These are phyloP conservation scores for Alnus rubra DNA, from an alignment of 306 rosid species.

Conservation along the genomic window DNA sequence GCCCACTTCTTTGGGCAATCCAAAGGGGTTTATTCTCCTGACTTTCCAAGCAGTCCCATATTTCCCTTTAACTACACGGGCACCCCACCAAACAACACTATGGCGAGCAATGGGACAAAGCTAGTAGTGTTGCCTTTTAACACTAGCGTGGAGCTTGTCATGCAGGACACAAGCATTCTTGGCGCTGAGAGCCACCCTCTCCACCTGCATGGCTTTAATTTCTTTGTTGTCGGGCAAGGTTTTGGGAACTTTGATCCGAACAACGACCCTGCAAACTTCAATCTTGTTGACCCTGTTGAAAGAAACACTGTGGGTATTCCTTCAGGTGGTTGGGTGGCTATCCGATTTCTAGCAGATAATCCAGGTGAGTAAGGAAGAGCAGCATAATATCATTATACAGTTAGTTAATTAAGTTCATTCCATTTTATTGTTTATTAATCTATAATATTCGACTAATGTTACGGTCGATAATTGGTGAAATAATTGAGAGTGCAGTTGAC, in stretches of 20 bases:
- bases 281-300: slow-evolving; percentile 1
- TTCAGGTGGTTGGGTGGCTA: slow-evolving; percentile 8
- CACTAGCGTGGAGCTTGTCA: slow-evolving; percentile 3
- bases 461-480: no score
- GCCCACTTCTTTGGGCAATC: slow-evolving; percentile 12
- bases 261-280: neutral
- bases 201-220: slow-evolving; percentile 11
- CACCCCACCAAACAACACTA: slow-evolving; percentile 1
- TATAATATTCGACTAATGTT: no score
- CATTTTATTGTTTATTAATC: no score
- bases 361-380: neutral
- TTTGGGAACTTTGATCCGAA: slow-evolving; percentile 3
- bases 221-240: slow-evolving; percentile 8
- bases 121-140: neutral
- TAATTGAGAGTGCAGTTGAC: no score
- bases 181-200: slow-evolving; percentile 12
- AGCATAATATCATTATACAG: neutral
- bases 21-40: neutral
- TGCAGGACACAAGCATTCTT: slow-evolving; percentile 12
- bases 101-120: slow-evolving; percentile 14
- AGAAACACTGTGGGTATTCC: slow-evolving; percentile 9
- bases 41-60: slow-evolving; percentile 4
- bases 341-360: slow-evolving; percentile 2
- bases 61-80: slow-evolving; percentile 3
- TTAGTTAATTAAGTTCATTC: neutral